Evolutionary conservation across 768 basidiomycete species (phyloP), one percentile per base, ranked within the genome.

Genomic region (Crucibulum laeve): DNA sequence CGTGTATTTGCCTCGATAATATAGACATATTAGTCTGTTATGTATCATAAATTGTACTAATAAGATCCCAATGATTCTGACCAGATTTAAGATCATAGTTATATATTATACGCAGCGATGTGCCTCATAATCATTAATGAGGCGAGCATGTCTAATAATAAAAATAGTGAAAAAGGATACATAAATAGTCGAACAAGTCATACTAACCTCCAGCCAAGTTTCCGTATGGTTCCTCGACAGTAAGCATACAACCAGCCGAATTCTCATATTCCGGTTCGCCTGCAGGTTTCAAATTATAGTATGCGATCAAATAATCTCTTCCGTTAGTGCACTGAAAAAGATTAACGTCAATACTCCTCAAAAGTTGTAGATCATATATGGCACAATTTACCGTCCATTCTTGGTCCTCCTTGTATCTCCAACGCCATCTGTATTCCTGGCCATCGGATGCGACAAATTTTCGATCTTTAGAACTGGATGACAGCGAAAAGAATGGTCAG

Each of bases 101-200:
- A 56, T 26, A 75, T 49, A 35, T 70, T 61, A 49, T 80, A 64
- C 25, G 65, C 62, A 4, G 57, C 70, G 23, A 84, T 82, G 52
- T 82, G 77, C 8, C 80, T 72, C 79, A 85, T 80, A 49, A 84
- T 79, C 58, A 73, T 71, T 34, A 82, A 56, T 1, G 80, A 74
- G 3, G 79, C 78, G 8, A 85, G 67, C 43, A 84, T 57, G 48
- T 84, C 82, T 84, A 58, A 8, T 21, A 37, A 19, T 10, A 21
- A 5, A 10, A 37, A n/a, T 21, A 8, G 6, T n/a, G 3, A 8
- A 23, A 34, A 28, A 19, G 45, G 44, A 50, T 50, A 45, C 23
- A 41, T 35, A 14, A 21, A 14, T 2, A 3, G 26, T 6, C 19
- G 38, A 39, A 21, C 15, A 14, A 21, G 18, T 18, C 35, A 42